Evolutionary conservation across 495 filamentous ascomycete species (phyloP).

Genomic region (Penicillium canescens): DNA sequence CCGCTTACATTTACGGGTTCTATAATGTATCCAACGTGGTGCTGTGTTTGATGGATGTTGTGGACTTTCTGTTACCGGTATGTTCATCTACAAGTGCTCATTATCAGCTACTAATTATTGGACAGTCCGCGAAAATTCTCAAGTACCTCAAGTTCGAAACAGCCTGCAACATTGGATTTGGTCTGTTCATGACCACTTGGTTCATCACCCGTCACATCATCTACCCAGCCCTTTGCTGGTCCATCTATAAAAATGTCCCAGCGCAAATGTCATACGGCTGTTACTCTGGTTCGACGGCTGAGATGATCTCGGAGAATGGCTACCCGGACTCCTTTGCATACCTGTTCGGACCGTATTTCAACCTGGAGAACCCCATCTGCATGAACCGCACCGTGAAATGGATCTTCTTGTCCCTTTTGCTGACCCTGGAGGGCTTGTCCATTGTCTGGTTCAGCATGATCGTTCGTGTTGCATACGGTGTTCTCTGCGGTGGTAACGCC

Average conservation of each 20-base stretch:
- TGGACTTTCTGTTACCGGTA: constrained; percentile 76
- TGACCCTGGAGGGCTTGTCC: constrained; percentile 77
- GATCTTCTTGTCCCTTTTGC: constrained; percentile 72
- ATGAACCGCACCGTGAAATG: constrained; percentile 70
- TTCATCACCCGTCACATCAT: constrained; percentile 78
- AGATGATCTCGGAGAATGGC: constrained; percentile 55
- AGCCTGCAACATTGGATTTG: constrained; percentile 83
- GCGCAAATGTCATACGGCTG: constrained; percentile 65
- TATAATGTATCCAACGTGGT: constrained; percentile 88
- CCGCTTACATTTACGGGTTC: constrained; percentile 80
- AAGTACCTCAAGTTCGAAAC: constrained; percentile 79
- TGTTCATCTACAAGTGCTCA: background rate
- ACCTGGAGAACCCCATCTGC: constrained; percentile 71
- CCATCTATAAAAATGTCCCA: constrained; percentile 71
- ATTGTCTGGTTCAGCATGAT: constrained; percentile 93
- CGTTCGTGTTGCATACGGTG: constrained; percentile 70
- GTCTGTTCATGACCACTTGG: constrained; percentile 84
- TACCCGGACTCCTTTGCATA: constrained; percentile 57
- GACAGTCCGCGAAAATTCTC: constrained; percentile 86
- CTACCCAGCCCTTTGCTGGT: constrained; percentile 77
- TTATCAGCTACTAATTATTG: constrained; percentile 3
- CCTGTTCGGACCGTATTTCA: constrained; percentile 67
- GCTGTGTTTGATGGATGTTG: constrained; percentile 89
- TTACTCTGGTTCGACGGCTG: constrained; percentile 59
- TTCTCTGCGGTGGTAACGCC: constrained; percentile 73